Percentiles rank a stretch among this genome's conserved stretches.
Evolutionary conservation across 1,284 basidiomycete genomes (phyloP).

Genomic region (Ustilago xerochloae): DNA sequence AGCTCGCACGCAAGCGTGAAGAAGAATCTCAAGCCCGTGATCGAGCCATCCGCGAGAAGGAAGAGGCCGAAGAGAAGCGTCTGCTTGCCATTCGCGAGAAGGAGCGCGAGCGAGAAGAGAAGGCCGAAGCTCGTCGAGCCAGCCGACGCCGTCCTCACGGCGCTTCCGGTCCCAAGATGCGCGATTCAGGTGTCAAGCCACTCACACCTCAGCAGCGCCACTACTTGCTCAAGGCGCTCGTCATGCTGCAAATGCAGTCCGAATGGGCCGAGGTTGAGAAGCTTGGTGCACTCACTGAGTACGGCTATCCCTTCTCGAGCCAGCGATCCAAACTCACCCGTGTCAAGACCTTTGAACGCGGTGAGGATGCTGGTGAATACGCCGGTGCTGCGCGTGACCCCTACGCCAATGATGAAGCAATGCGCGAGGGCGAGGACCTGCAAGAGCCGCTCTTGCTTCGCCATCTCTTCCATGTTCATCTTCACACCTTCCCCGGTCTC

Average conservation of each 20-base stretch:
- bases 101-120: constrained; percentile 39
- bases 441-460: constrained; percentile 63
- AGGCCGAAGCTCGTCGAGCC: constrained; percentile 32
- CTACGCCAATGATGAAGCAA: constrained; percentile 54
- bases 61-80: constrained; percentile 41
- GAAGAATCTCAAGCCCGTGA: constrained; percentile 43
- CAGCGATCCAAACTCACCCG: constrained; percentile 50
- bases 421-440: constrained; percentile 52
- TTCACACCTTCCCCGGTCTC: constrained; percentile 60
- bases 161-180: constrained; percentile 25
- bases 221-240: constrained; percentile 64
- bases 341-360: constrained; percentile 51
- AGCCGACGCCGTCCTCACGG: constrained; percentile 40
- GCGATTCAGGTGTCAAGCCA: constrained; percentile 22
- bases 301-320: constrained; percentile 64
- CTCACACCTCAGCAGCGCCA: constrained; percentile 64
- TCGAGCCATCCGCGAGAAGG: constrained; percentile 33
- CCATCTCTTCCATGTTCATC: constrained; percentile 65
- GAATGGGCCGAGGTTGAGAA: constrained; percentile 61
- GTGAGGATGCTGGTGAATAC: constrained; percentile 46
- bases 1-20: constrained; percentile 34
- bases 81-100: constrained; percentile 36
- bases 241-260: constrained; percentile 64
- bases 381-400: constrained; percentile 55
- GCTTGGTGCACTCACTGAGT: constrained; percentile 60